These are phyloP conservation scores for Colletotrichum liaoningense DNA, from an alignment of 2,329 filamentous ascomycete genomes.

Conservation along the genomic window DNA sequence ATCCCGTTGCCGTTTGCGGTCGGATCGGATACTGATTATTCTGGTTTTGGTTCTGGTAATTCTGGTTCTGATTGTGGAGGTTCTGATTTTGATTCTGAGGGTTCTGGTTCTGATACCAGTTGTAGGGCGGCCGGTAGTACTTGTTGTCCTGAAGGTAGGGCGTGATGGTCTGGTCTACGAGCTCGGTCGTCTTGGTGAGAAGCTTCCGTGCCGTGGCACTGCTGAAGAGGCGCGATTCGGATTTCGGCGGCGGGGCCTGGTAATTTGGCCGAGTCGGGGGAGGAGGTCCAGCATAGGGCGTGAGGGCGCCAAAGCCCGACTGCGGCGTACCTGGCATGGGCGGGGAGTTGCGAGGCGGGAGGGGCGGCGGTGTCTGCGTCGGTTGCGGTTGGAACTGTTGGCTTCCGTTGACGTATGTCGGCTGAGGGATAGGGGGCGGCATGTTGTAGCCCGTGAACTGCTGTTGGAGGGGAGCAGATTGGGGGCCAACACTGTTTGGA, in stretches of 20 bases:
- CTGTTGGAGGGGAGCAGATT: background rate
- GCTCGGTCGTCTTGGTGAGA: conserved; percentile 49
- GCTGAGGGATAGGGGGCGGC: conserved; percentile 13
- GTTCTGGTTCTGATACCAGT: conserved; percentile 8
- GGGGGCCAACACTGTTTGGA: conserved; percentile 6
- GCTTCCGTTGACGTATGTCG: conserved; percentile 16
- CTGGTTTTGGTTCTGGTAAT: background rate
- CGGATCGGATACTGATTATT: background rate
- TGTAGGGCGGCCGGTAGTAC: conserved; percentile 29
- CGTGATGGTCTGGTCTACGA: conserved; percentile 45
- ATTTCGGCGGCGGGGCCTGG: conserved; percentile 4
- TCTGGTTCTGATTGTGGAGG: background rate
- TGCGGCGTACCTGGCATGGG: background rate
- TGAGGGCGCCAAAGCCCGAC: background rate
- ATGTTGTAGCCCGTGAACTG: background rate
- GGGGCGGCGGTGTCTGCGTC: conserved; percentile 14
- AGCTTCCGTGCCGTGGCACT: conserved; percentile 48
- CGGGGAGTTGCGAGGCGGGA: conserved; percentile 13
- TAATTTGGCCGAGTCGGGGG: conserved; percentile 19
- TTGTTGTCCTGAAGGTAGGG: conserved; percentile 36
- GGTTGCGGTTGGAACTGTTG: background rate
- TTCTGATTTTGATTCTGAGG: background rate
- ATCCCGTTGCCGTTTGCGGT: background rate
- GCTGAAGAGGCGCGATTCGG: conserved; percentile 43
- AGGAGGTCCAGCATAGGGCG: conserved; percentile 7